Percentiles rank a stretch among this genome's conserved stretches.
These are phyloP conservation scores for Zea luxurians DNA, from an alignment of 176 grass and related monocot genomes.

Conservation along the genomic window DNA sequence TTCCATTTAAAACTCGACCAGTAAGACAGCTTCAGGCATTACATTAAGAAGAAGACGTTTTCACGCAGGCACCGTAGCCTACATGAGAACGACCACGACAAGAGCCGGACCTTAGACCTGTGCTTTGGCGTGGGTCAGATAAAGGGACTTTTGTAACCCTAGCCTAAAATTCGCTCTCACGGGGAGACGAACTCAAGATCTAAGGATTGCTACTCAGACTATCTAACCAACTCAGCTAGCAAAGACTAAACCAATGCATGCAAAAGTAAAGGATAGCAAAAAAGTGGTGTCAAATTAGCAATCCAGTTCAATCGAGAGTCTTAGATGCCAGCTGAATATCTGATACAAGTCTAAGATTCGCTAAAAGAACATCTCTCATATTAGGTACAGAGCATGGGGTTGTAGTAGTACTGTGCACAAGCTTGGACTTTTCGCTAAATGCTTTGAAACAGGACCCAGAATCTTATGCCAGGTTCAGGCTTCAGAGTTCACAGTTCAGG, in stretches of 20 bases:
- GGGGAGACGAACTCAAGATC: too few relatives aligned
- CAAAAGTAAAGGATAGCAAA: neutral
- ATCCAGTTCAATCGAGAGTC: constrained; percentile 6
- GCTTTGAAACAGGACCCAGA: constrained; percentile 2
- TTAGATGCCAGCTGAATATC: neutral
- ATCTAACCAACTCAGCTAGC: too few relatives aligned
- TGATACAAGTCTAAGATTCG: neutral
- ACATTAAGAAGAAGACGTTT: too few relatives aligned
- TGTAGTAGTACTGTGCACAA: neutral
- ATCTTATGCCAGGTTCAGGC: neutral
- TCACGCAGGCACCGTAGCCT: too few relatives aligned
- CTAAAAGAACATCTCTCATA: constrained; percentile 18
- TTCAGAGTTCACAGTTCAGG: neutral
- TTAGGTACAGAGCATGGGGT: neutral
- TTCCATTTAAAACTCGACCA: neutral
- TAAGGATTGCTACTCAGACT: too few relatives aligned
- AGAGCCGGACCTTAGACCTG: too few relatives aligned
- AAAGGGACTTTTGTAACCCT: too few relatives aligned
- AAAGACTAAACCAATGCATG: constrained; percentile 20
- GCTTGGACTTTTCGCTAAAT: neutral
- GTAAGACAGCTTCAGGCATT: too few relatives aligned
- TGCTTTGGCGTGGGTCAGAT: too few relatives aligned
- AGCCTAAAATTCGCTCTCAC: too few relatives aligned
- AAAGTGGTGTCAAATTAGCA: neutral
- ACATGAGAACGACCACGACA: too few relatives aligned